Evolutionary conservation across 768 basidiomycete species (phyloP).

Genomic region (Paxillus ammoniavirescens): DNA sequence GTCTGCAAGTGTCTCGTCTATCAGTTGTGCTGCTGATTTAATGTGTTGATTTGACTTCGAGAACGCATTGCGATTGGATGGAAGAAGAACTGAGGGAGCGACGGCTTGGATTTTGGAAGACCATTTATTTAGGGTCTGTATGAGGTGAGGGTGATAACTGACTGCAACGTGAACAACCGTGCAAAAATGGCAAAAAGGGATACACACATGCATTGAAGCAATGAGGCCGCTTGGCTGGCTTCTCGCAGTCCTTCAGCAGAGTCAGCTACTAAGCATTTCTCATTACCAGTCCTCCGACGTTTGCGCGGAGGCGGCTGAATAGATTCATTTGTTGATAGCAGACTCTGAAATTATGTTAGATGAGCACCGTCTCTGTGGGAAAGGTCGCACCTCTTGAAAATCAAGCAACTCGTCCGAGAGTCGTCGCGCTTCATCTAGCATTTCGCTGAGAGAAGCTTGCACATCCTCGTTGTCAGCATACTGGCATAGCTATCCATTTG

Average conservation of each 20-base stretch:
- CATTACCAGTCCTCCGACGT: slow-evolving; percentile 43
- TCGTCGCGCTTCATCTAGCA: slow-evolving; percentile 58
- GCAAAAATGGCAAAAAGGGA: not conserved
- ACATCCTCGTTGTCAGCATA: slow-evolving; percentile 35
- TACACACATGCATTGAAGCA: slow-evolving; percentile 55
- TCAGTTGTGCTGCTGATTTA: slow-evolving; percentile 69
- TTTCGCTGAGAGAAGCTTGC: slow-evolving; percentile 43
- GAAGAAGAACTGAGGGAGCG: slow-evolving; percentile 70
- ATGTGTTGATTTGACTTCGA: slow-evolving; percentile 51
- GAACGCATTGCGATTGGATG: slow-evolving; percentile 71
- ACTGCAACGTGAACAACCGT: slow-evolving; percentile 1
- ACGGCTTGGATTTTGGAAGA: slow-evolving; percentile 94
- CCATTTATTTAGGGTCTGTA: slow-evolving; percentile 90
- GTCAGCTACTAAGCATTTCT: slow-evolving; percentile 3
- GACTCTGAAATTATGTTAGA: slow-evolving; percentile 35
- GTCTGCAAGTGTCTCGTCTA: slow-evolving; percentile 70
- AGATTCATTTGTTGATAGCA: slow-evolving; percentile 48
- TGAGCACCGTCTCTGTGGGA: slow-evolving; percentile 3
- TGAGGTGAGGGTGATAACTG: slow-evolving; percentile 66
- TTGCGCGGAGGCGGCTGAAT: slow-evolving; percentile 54
- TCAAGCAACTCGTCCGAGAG: slow-evolving; percentile 68
- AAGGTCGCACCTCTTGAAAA: slow-evolving; percentile 58
- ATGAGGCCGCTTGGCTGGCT: slow-evolving; percentile 39
- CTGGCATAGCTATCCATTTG: slow-evolving; percentile 29
- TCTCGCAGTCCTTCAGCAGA: slow-evolving; percentile 35